Conservation (phyloP, 139 green algal genomes). For the Eudorina sp. region DNA sequence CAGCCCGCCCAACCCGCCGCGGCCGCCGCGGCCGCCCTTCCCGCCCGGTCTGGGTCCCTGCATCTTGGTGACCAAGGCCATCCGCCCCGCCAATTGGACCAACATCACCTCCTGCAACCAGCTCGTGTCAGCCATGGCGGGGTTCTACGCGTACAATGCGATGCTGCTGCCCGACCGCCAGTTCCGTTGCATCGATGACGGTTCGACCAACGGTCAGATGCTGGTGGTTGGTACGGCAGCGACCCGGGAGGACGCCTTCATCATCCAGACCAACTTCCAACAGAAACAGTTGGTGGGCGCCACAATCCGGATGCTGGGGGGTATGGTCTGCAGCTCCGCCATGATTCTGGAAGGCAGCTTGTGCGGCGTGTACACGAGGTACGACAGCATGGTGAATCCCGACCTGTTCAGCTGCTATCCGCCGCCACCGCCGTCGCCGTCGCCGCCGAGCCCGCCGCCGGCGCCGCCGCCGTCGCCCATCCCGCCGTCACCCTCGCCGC, state of each 20-base stretch:
- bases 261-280: background rate
- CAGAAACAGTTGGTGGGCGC: background rate
- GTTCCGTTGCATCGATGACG: conserved; percentile 37
- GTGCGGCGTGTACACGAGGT: background rate
- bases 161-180: background rate
- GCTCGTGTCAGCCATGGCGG: background rate
- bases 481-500: background rate
- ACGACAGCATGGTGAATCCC: background rate
- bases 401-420: conserved; percentile 17
- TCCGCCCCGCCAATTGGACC: conserved; percentile 28
- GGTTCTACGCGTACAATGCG: conserved; percentile 8
- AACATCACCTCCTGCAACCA: background rate
- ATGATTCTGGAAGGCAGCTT: background rate
- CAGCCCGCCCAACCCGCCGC: conserved; percentile 4
- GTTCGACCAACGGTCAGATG: conserved; percentile 24
- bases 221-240: conserved; percentile 39
- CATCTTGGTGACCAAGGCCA: conserved; percentile 32
- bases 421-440: background rate
- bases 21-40: conserved; percentile 25
- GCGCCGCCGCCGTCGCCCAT: background rate
- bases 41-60: conserved; percentile 39
- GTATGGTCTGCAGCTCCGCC: conserved; percentile 21
- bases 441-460: background rate
- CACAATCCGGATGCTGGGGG: conserved; percentile 4
- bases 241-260: background rate